Evolutionary conservation across 441 rosid genomes (phyloP).

Genomic region (Mallotus japonicus): DNA sequence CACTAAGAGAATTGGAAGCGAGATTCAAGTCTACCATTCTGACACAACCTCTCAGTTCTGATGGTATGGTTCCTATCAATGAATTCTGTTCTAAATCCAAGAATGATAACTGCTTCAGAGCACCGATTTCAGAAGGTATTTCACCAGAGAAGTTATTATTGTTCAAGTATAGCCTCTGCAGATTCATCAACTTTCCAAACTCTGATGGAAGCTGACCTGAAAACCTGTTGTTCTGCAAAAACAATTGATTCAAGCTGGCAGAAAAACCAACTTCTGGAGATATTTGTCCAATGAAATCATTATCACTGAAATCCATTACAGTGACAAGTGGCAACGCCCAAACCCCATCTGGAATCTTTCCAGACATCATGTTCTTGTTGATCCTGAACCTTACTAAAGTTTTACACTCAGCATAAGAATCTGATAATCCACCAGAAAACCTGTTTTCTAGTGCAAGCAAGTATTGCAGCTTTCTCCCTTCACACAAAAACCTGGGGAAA

Average conservation of each 20-base stretch:
- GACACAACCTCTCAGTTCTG: slow-evolving; percentile 43
- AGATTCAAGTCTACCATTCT: slow-evolving; percentile 74
- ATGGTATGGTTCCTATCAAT: slow-evolving; percentile 59
- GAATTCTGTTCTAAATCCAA: slow-evolving; percentile 71
- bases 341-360: slow-evolving; percentile 47
- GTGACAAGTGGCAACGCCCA: slow-evolving; percentile 63
- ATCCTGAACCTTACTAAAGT: slow-evolving; percentile 61
- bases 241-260: slow-evolving; percentile 44
- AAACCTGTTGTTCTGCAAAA: slow-evolving; percentile 60
- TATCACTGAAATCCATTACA: slow-evolving; percentile 63
- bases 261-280: slow-evolving; percentile 49
- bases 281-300: slow-evolving; percentile 57
- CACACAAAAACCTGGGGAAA: slow-evolving; percentile 74
- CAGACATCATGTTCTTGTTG: slow-evolving; percentile 51
- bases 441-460: slow-evolving; percentile 60
- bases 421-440: slow-evolving; percentile 67
- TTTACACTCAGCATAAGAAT: slow-evolving; percentile 57
- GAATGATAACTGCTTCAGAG: slow-evolving; percentile 50
- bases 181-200: slow-evolving; percentile 45
- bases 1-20: slow-evolving; percentile 60
- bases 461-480: slow-evolving; percentile 33
- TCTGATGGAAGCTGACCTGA: slow-evolving; percentile 61
- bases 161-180: slow-evolving; percentile 60
- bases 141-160: slow-evolving; percentile 58
- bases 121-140: slow-evolving; percentile 39